Evolutionary conservation across 75 land plant genomes (phyloP), one percentile per base, ranked within the genome.

Genomic region (Sequoia sempervirens): DNA sequence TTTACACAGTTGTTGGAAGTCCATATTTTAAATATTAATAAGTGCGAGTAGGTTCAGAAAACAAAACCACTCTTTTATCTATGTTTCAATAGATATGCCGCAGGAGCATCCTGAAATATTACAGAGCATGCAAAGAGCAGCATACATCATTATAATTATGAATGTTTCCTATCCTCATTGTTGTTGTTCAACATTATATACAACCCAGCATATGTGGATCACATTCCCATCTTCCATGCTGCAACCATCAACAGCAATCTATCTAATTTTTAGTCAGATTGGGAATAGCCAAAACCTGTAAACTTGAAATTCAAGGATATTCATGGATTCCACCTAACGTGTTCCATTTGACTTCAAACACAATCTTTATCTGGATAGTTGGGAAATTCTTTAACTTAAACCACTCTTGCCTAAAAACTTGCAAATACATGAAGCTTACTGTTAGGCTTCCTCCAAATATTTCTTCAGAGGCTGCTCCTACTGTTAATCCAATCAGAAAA

Each of bases 161-260:
- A 70, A 32, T 30, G 14, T 12, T 34, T 70, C 73, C 30, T 32
- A 70, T 30, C 73, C 72, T 28, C 9, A 68, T 6, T 26, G 2
- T 32, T 70, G 73, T 70, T 70, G 73, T 32, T 70, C 73, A 70
- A 30, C 72, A 68, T n/a, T 68, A 68, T 68, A 68, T 68, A 70
- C 73, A 70, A 32, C 73, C 73, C 73, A 70, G 14, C 30, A 70
- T 32, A 70, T 30, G 73, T 30, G 73, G 73, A 70, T 70, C 32
- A 61, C 66, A 26, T 23, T 61, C 18, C 61, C 18, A 20, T 68
- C 12, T 68, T 68, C 32, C 72, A 68, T 68, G 72, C 72, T 70
- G 37, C 37, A 70, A 70, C 37, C 11, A 3, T 12, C 73, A 70
- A 70, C 73, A 70, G 36, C 73, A 70, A 32, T 28, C 73, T 32